Evolutionary conservation across 495 filamentous ascomycete genomes (phyloP), one percentile per base, ranked within the genome.

Genomic region (Penicillium crystallinum): DNA sequence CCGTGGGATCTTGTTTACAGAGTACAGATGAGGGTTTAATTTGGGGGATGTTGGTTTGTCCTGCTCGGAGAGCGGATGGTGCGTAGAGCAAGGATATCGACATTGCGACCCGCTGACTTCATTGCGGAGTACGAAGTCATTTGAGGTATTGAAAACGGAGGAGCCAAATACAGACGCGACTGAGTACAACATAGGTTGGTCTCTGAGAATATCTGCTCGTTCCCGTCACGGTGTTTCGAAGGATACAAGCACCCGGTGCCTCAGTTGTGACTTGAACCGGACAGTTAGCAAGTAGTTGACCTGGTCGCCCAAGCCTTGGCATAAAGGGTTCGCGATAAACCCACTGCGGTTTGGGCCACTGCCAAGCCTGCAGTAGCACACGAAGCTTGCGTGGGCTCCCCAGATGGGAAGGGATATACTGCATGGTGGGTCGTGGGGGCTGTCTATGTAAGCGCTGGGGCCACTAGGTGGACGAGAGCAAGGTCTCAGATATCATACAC

Each of bases 301-400:
- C 7, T 21, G 23, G 31, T 35, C 33, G 34, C 21, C n/a, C 40
- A 23, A 29, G 17, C 3, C 38, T 50, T 50, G 37, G 27, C 37
- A 41, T 34, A 47, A 27, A 19, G 31, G 31, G 33, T 17, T 9
- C 31, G 29, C 19, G 18, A 14, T 11, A 35, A 19, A 40, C 15
- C 29, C 18, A 7, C 36, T 29, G 27, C 12, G 22, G 14, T 17
- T 31, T 10, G 29, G 14, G 37, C 19, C 23, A 10, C 15, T 48
- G 15, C 9, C 12, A 34, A 34, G 37, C 42, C 41, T 27, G 48
- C 48, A 34, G 48, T 50, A 38, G 31, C 37, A 49, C 23, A 40
- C 12, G 8, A 14, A 34, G 37, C 48, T 50, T 50, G 48, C 48
- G 48, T 41, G 38, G 48, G 25, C 36, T 10, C 1, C 48, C 36